These are phyloP conservation scores for Cenococcum geophilum DNA, from an alignment of 495 filamentous ascomycete species.

Conservation along the genomic window DNA sequence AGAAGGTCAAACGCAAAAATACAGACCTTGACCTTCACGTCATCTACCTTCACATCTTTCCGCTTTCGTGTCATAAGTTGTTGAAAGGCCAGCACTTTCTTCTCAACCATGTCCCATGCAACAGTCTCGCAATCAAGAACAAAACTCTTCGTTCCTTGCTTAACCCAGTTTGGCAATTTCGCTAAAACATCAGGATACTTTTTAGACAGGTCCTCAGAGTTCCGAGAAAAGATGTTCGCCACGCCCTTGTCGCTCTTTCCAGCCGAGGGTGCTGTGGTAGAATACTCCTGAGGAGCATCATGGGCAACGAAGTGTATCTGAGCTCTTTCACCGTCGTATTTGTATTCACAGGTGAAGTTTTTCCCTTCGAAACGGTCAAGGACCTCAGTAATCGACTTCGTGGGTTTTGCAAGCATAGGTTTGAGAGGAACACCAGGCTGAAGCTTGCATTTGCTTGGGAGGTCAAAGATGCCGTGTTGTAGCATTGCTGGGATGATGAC, in stretches of 20 bases:
- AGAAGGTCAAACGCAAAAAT: conserved; percentile 96
- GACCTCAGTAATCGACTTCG: conserved; percentile 97
- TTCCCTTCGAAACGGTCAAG: conserved; percentile 94
- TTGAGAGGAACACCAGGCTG: conserved; percentile 92
- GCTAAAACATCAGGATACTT: conserved; percentile 94
- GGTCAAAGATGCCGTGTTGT: conserved; percentile 72
- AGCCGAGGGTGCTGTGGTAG: conserved; percentile 45
- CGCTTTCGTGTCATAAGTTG: conserved; percentile 95
- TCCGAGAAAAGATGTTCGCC: conserved; percentile 89
- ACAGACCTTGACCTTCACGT: conserved; percentile 95
- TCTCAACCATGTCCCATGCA: conserved; percentile 88
- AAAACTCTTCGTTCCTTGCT: conserved; percentile 81
- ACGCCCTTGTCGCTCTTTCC: conserved; percentile 58
- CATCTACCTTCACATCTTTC: conserved; percentile 96
- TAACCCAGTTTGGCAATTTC: conserved; percentile 84
- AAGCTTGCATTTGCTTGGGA: conserved; percentile 82
- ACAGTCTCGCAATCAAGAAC: conserved; percentile 97
- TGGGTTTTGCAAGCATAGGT: conserved; percentile 97
- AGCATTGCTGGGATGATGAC: conserved; percentile 87
- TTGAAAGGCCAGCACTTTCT: conserved; percentile 94
- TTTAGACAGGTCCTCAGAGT: conserved; percentile 92
- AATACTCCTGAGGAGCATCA: conserved; percentile 61
- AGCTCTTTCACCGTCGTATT: conserved; percentile 94
- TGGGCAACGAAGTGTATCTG: conserved; percentile 97
- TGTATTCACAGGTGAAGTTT: conserved; percentile 96